Evolutionary conservation across 768 basidiomycete genomes (phyloP), one percentile per base, ranked within the genome.

Genomic region (Leucosporidium yakuticum): DNA sequence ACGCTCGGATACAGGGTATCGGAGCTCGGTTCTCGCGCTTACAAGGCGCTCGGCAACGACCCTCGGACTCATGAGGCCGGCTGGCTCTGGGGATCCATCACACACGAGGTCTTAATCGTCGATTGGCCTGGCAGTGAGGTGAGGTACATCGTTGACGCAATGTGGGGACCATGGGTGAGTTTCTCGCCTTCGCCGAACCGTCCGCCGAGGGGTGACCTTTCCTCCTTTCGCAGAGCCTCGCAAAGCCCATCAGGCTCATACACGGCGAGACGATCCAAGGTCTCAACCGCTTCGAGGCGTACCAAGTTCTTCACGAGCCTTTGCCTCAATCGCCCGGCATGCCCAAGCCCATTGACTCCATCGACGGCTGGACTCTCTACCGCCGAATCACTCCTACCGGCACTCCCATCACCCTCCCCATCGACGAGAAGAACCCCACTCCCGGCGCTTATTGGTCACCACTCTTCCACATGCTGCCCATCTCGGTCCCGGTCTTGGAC

Each of bases 341-440:
- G 27, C 61, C 71, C 7, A 44, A 27, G 29, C 65, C 71, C 0
- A 62, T 72, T 65, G 71, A 72, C 68, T 27, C 29, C 12, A 12
- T 61, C 31, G 36, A 51, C 11, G 71, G 71, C 44, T 72, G 71
- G 71, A 72, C 71, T 15, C 47, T 72, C 49, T 72, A 65, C 31
- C 71, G 71, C 20, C 54, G 60, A 53, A 34, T 69, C 49, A 49
- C 62, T 2, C 68, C 64, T 1, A 60, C 60, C 8, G 44, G 55
- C 60, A 48, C 36, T 0, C 49, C 62, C 11, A 49, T 72, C 39
- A n/a, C 64, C 4, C 60, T 67, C 34, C 68, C 71, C 0, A 44
- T 72, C 68, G 15, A 29, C 39, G 31, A 56, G 31, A 11, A 14
- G 4, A 39, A 23, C 4, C 15, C 50, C 3, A 14, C 54, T 0